Evolutionary conservation across 2,329 filamentous ascomycete species (phyloP).

Genomic region (Graphiopsis chlorocephala): DNA sequence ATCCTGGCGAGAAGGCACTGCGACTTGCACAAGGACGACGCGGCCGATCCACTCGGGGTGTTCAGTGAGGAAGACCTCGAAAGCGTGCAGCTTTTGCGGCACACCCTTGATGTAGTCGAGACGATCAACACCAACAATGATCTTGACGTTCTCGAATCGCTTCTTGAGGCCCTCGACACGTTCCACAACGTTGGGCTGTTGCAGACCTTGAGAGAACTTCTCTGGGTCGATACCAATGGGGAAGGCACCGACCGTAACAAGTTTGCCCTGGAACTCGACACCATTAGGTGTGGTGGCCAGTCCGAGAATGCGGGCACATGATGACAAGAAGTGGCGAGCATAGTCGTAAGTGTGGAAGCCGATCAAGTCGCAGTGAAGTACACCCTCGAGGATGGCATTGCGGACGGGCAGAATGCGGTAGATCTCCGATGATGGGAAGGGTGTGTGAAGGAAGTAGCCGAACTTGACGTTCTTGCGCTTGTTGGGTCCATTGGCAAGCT

Average conservation of each 20-base stretch:
- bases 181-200: constrained; percentile 81
- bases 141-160: constrained; percentile 93
- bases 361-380: constrained; percentile 90
- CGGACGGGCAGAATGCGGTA: constrained; percentile 93
- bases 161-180: constrained; percentile 80
- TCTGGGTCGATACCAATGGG: constrained; percentile 97
- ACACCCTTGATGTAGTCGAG: constrained; percentile 99
- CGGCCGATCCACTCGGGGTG: constrained; percentile 98
- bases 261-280: constrained; percentile 83
- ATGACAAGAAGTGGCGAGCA: constrained; percentile 94
- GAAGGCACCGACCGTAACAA: constrained; percentile 90
- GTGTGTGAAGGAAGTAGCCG: constrained; percentile 96
- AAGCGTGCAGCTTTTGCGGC: constrained; percentile 91
- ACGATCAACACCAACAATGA: constrained; percentile 94
- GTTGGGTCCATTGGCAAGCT: constrained; percentile 63
- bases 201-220: constrained; percentile 85
- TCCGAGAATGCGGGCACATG: constrained; percentile 85
- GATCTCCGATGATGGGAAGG: constrained; percentile 95
- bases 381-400: constrained; percentile 79
- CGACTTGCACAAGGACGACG: constrained; percentile 92
- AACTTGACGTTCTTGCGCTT: constrained; percentile 89
- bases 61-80: constrained; percentile 94
- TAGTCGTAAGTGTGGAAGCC: constrained; percentile 99
- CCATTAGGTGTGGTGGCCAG: constrained; percentile 85
- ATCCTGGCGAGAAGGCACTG: constrained; percentile 89